Evolutionary conservation across 768 basidiomycete species (phyloP), one percentile per base, ranked within the genome.

Genomic region (Pleurotus giganteus): DNA sequence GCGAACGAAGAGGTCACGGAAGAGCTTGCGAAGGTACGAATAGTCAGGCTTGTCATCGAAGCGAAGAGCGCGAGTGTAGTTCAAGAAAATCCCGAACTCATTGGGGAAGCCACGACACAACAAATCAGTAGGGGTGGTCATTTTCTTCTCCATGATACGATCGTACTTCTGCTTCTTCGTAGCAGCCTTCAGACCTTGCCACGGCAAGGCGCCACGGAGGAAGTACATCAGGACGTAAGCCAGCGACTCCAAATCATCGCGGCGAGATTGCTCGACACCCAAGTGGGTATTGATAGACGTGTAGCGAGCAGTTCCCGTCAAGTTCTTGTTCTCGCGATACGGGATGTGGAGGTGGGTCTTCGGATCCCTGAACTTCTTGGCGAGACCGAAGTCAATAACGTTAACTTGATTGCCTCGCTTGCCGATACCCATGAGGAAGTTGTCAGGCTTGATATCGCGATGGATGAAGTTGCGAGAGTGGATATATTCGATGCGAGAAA

Each of bases 111-210:
- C 94, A 62, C 96, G 94, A 79, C 96, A 98, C 26, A 99, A 85
- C 56, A 96, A 80, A 69, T 98, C 94, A 47, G 92, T 95, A 12
- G 94, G 92, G 0, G 94, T 97, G 32, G 97, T 98, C 94, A 99
- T 98, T 85, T 99, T 99, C 85, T 99, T 99, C 77, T 99, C 97
- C 97, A 99, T 99, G 78, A 99, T 99, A 57, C 97, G 89, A 74
- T 98, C 97, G 73, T 98, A 98, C 79, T 99, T 99, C 82, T 99
- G 97, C 85, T 99, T 99, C 92, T 99, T 99, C 57, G 97, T 99
- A 36, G 96, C 96, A 57, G 97, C 97, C 79, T 99, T 99, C 69
- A 99, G 85, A 57, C 97, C 97, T 73, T 99, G 97, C 96, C 96
- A 99, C 28, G 96, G 96, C 41, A 99, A 84, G 54, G 93, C 89